A percentile compares a stretch with the other conserved stretches of the same genome.
Evolutionary conservation across 345 rosid genomes (phyloP).

Genomic region (Zanthoxylum bungeanum): DNA sequence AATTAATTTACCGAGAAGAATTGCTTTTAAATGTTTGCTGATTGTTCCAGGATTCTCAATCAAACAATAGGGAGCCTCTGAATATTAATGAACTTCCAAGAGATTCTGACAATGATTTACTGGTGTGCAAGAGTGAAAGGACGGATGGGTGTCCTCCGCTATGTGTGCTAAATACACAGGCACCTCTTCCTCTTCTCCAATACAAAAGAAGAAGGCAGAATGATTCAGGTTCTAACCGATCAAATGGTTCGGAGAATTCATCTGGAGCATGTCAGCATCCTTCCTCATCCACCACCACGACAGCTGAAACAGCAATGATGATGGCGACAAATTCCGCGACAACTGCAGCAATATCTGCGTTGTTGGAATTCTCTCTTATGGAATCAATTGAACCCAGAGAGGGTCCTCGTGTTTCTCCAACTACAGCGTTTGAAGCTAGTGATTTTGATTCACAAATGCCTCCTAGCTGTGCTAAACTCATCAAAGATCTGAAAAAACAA

Average conservation of each 20-base stretch:
- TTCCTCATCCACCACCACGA: conserved; percentile 65
- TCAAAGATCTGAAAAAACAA: conserved; percentile 60
- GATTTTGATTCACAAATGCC: conserved; percentile 40
- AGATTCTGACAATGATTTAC: conserved; percentile 26
- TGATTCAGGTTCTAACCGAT: conserved; percentile 38
- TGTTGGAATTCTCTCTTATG: conserved; percentile 79
- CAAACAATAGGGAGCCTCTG: conserved; percentile 16
- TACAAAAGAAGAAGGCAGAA: conserved; percentile 71
- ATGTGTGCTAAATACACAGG: conserved; percentile 55
- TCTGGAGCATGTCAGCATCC: conserved; percentile 56
- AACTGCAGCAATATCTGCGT: conserved; percentile 65
- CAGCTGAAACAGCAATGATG: conserved; percentile 39
- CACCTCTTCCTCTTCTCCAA: conserved; percentile 57
- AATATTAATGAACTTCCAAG: conserved; percentile 35
- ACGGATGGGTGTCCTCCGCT: conserved; percentile 40
- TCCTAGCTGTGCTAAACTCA: conserved; percentile 41
- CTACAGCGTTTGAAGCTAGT: conserved; percentile 21
- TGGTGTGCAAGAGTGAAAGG: conserved; percentile 47
- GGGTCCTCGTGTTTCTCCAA: conserved; percentile 21
- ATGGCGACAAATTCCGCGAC: conserved; percentile 40
- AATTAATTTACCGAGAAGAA: background rate
- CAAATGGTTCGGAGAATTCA: conserved; percentile 53
- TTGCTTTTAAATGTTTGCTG: conserved; percentile 14
- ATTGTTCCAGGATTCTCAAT: conserved; percentile 36
- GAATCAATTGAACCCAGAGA: conserved; percentile 47